Base-by-base conservation (phyloP, 352 stramenopile species). In the Synura sp. region DNA sequence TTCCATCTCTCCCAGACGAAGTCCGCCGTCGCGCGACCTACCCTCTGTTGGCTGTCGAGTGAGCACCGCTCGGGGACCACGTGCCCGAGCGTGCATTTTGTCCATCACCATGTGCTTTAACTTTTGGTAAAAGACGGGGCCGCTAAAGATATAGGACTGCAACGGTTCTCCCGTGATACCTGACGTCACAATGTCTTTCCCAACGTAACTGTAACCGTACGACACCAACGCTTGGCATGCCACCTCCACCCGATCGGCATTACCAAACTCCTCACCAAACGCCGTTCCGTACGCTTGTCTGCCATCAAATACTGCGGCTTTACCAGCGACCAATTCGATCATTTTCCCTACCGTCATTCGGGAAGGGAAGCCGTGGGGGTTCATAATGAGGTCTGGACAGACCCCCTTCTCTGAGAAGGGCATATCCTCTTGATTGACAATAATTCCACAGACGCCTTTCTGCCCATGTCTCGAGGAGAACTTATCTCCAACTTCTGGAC, bases 71-170 rank as follows among this genome's bases (percentile, higher is more conserved):
- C 94, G 89, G 35, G 95, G 95, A 17, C 95, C 95, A 49, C 95
- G 88, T 19, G 96, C 93, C 79, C 97, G 90, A 22, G 96, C 95
- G 84, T 99, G 96, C 90, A 99, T 98, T 87, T 99, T 99, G 87
- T 99, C 97, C 88, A 99, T 95, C n/a, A 99, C 97, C 97, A 99
- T 99, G 84, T 99, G 97, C 87, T 99, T 99, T 19, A 99, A 88
- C 84, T 99, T 99, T 85, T 99, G 97, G 84, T 99, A 99, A 84
- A 99, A 99, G 22, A 99, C 94, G 29, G 96, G 96, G 0, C 97
- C 97, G 81, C 98, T 98, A 83, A 99, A 99, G 80, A 99, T 98
- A 86, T 99, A 99, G 69, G 95, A 96, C 85, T 98, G 86, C 22
- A 99, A 90, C 1, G 95, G 93, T 80, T 99, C 93, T 42, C 97